Evolutionary conservation across 805 yeast species (phyloP), one percentile per base, ranked within the genome.

Genomic region (Wickerhamiella sorbophila): DNA sequence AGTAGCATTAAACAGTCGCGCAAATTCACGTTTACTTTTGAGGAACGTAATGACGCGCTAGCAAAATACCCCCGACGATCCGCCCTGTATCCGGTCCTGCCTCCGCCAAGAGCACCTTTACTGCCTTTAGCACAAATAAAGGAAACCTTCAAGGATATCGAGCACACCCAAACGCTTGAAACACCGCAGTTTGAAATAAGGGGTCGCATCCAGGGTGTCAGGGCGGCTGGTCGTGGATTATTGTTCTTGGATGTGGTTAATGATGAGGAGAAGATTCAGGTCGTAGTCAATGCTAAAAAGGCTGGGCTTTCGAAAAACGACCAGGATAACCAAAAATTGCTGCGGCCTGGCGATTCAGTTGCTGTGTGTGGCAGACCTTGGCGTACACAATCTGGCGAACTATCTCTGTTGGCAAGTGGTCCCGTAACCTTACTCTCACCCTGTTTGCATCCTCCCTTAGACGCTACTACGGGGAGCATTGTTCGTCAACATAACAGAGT

Each of bases 261-360:
- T 51, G 88, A 81, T 51, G 66, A 60, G 31, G 38, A 46, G 1
- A 66, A 66, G 48, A 58, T 84, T 2, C 95, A 84, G 55, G 51
- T 81, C 0, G 75, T 79, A 51, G 71, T 76, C 16, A 72, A 71
- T 53, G 70, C 68, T 52, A 72, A 67, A 50, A 58, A 67, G 43
- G 60, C 71, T 62, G 61, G 58, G 0, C 27, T 70, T 5, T 47
- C 62, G 1, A 64, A 60, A 18, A 70, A 64, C 0, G 67, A 66
- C 33, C 77, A 75, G 47, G 52, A 54, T 3, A 44, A 48, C 21
- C 47, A 48, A n/a, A 55, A 55, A 36, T 54, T 57, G 3, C 60
- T 85, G 32, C 66, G 78, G 38, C 70, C 71, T 18, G 95, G 95
- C 0, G 98, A 88, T 54, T 71, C 69, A 35, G 62, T 88, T 3